Percentiles rank a stretch among this genome's conserved stretches.
Conservation (phyloP, 129 eudicot genomes). For the Pseudognaphalium luteoalbum region DNA sequence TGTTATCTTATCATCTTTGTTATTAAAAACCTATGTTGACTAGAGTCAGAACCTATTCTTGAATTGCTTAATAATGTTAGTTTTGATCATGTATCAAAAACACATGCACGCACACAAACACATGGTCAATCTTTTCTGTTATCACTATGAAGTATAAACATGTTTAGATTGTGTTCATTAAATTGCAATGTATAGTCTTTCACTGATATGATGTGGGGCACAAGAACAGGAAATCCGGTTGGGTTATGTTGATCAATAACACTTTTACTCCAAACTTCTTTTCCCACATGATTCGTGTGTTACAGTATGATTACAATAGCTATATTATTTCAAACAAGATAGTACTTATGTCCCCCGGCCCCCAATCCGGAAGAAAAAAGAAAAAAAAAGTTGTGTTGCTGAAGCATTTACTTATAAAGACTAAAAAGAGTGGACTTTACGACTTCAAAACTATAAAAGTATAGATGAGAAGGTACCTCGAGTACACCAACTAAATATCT, state of each 20-base stretch:
- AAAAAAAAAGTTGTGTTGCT: not conserved
- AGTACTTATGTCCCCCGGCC: not conserved
- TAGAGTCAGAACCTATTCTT: not conserved
- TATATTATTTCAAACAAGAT: not conserved
- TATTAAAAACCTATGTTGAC: not conserved
- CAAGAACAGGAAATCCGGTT: not conserved
- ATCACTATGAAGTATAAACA: not conserved
- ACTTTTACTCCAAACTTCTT: not conserved
- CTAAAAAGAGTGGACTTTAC: not conserved
- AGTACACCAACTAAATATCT: conserved; percentile 57
- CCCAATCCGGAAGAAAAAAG: not conserved
- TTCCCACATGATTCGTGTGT: too few species aligned
- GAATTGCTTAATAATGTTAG: not conserved
- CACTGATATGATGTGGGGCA: not conserved
- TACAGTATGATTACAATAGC: not conserved
- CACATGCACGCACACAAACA: not conserved
- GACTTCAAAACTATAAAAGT: not conserved
- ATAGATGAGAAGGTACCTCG: conserved; percentile 58
- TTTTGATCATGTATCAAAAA: not conserved
- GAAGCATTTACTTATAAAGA: not conserved
- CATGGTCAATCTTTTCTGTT: not conserved
- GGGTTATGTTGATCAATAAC: not conserved
- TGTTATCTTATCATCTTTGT: not conserved
- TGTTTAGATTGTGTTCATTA: not conserved
- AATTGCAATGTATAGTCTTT: not conserved